phyloP scores from a whole-genome alignment of 1,284 basidiomycete species.

The Mycosarcoma mackinlayi region DNA sequence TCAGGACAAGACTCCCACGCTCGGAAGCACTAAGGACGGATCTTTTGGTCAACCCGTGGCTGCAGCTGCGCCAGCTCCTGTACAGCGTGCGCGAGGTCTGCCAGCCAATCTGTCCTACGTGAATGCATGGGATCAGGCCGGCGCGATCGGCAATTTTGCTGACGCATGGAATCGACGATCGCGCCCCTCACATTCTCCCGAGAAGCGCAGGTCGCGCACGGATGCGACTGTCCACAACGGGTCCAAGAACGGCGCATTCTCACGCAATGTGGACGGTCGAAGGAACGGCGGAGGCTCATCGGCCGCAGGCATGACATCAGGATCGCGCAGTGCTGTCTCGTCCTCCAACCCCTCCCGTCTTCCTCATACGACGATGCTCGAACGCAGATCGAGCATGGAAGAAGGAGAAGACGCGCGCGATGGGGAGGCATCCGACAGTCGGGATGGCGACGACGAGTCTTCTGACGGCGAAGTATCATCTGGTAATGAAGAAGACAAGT shows the following conservation, averaged over 20 bases:
- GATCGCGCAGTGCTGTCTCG: not conserved
- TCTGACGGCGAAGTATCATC: constrained; percentile 43
- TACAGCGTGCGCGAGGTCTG: constrained; percentile 26
- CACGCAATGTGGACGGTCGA: not conserved
- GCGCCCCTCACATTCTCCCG: constrained; percentile 21
- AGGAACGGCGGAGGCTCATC: not conserved
- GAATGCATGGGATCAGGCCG: constrained; percentile 58
- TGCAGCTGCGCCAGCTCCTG: constrained; percentile 5
- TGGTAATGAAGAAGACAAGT: constrained; percentile 21
- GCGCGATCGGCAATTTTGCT: constrained; percentile 48
- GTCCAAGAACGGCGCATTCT: constrained; percentile 1
- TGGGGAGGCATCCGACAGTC: constrained; percentile 46
- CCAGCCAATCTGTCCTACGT: constrained; percentile 47
- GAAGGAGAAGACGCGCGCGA: constrained; percentile 17
- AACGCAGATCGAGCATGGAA: constrained; percentile 18
- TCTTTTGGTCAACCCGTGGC: not conserved
- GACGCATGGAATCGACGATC: constrained; percentile 22
- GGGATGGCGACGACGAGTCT: constrained; percentile 61
- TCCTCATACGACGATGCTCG: not conserved
- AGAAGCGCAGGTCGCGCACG: constrained; percentile 9
- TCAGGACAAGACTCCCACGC: constrained; percentile 12
- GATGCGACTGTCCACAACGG: not conserved
- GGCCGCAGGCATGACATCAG: too few species aligned
- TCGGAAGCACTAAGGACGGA: constrained; percentile 12
- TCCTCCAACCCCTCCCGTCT: constrained; percentile 9